These are phyloP conservation scores for Exophiala spinifera DNA, from an alignment of 2,329 filamentous ascomycete species.

Conservation along the genomic window DNA sequence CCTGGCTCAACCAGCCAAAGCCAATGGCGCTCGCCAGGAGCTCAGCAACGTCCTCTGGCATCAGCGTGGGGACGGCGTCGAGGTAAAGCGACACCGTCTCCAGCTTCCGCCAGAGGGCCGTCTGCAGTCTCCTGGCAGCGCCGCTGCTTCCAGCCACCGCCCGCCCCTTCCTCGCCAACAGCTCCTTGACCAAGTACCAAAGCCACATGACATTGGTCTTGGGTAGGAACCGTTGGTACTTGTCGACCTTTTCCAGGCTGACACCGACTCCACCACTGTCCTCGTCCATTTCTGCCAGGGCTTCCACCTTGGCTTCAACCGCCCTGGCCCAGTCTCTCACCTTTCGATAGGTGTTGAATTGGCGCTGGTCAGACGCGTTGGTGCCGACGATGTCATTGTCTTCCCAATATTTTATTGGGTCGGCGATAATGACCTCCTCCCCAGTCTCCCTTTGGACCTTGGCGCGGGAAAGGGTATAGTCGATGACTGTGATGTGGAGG, in stretches of 20 bases:
- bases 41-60: slow-evolving; percentile 19
- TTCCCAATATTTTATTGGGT: slow-evolving; percentile 19
- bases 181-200: slow-evolving; percentile 57
- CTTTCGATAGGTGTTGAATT: slow-evolving; percentile 18
- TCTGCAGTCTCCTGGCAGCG: slow-evolving; percentile 22
- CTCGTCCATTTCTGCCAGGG: slow-evolving; percentile 30
- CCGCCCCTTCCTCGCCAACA: slow-evolving; percentile 38
- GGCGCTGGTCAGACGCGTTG: slow-evolving; percentile 9
- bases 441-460: slow-evolving; percentile 37
- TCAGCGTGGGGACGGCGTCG: slow-evolving; percentile 11
- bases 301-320: slow-evolving; percentile 27
- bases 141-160: slow-evolving; percentile 8
- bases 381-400: slow-evolving; percentile 10
- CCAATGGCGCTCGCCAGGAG: slow-evolving; percentile 19
- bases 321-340: slow-evolving; percentile 15
- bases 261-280: slow-evolving; percentile 29
- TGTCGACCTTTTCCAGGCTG: slow-evolving; percentile 29
- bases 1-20: slow-evolving; percentile 19
- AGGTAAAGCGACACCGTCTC: slow-evolving; percentile 14
- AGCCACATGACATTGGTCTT: slow-evolving; percentile 64
- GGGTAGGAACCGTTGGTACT: slow-evolving; percentile 57
- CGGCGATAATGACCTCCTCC: slow-evolving; percentile 15
- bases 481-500: slow-evolving; percentile 63
- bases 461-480: slow-evolving; percentile 66
- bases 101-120: slow-evolving; percentile 22